Evolutionary conservation across 345 rosid species (phyloP).

Genomic region (Citrus reticulata): DNA sequence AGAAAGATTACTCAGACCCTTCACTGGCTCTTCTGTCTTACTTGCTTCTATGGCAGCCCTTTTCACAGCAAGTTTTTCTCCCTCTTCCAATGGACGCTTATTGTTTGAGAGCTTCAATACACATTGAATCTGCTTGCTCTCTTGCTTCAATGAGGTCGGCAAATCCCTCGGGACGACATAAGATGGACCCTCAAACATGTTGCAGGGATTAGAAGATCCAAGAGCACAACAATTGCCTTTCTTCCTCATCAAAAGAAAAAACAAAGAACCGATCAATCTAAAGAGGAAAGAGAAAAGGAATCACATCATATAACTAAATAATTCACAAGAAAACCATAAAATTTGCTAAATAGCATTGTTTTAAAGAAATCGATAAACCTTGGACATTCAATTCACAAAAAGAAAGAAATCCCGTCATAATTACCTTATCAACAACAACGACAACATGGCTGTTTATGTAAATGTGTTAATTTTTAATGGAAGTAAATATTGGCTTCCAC

Average conservation of each 20-base stretch:
- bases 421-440: background rate
- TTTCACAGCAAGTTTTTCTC: slow-evolving; percentile 18
- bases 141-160: slow-evolving; percentile 42
- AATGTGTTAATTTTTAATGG: background rate
- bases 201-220: slow-evolving; percentile 1
- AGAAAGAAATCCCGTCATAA: background rate
- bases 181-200: slow-evolving; percentile 55
- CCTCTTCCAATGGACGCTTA: slow-evolving; percentile 34
- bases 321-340: background rate
- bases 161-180: slow-evolving; percentile 41
- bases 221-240: background rate
- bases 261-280: slow-evolving; percentile 1
- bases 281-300: background rate
- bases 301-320: background rate
- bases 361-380: background rate
- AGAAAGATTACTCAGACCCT: slow-evolving; percentile 4
- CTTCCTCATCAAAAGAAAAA: slow-evolving; percentile 6
- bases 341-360: background rate
- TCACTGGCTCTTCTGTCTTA: slow-evolving; percentile 4
- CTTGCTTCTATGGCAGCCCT: slow-evolving; percentile 22
- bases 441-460: background rate
- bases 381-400: background rate
- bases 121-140: slow-evolving; percentile 40
- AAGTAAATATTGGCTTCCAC: background rate
- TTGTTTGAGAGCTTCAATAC: slow-evolving; percentile 30